Conservation (phyloP, 495 filamentous ascomycete species). For the Cercophora sp. region DNA sequence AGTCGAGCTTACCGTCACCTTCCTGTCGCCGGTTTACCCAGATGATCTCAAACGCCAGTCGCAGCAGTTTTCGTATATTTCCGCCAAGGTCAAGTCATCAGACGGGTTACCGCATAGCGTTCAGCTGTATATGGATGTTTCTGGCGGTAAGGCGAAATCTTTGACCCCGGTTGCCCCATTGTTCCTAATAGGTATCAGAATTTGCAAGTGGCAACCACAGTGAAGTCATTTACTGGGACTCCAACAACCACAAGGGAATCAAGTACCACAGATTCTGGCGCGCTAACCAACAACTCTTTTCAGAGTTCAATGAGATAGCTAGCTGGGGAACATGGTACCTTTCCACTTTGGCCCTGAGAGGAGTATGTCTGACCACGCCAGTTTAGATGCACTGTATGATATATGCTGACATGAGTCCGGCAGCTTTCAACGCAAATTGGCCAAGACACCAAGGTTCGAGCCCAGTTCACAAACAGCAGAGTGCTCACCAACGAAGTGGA, state of each 20-base stretch:
- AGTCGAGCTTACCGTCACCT: slow-evolving; percentile 70
- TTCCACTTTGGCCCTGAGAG: no score
- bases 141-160: slow-evolving; percentile 65
- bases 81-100: slow-evolving; percentile 54
- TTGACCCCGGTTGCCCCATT: slow-evolving; percentile 16
- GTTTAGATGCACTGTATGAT: no score
- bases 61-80: slow-evolving; percentile 82
- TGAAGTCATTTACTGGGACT: slow-evolving; percentile 38
- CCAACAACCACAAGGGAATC: slow-evolving; percentile 32
- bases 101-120: slow-evolving; percentile 61
- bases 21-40: slow-evolving; percentile 84
- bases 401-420: no score
- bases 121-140: slow-evolving; percentile 80
- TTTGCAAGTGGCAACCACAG: slow-evolving; percentile 41
- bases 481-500: slow-evolving; percentile 64
- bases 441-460: slow-evolving; percentile 59
- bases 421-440: slow-evolving; percentile 77
- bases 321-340: slow-evolving; percentile 87
- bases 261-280: slow-evolving; percentile 55
- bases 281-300: slow-evolving; percentile 60
- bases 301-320: slow-evolving; percentile 65
- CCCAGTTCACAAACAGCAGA: slow-evolving; percentile 59
- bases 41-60: slow-evolving; percentile 81
- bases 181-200: slow-evolving; percentile 33
- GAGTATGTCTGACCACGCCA: no score